phyloP scores from a whole-genome alignment of 805 yeast genomes.

The Yarrowia bubula region DNA sequence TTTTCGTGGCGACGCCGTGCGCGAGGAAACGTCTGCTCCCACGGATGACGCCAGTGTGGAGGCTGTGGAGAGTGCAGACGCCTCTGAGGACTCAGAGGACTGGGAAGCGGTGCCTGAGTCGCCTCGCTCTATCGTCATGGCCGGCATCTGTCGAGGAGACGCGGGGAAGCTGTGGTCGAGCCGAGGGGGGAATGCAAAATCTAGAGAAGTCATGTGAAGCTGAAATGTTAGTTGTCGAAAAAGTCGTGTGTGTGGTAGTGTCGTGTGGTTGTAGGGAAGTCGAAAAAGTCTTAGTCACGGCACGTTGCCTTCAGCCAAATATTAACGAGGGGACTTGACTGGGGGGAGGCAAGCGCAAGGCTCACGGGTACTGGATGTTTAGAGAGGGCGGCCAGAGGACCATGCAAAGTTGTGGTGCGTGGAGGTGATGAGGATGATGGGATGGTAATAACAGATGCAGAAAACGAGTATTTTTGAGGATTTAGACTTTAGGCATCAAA shows the following conservation, averaged over 20 bases:
- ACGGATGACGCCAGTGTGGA: neutral
- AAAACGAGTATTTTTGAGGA: conserved; percentile 11
- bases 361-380: neutral
- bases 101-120: conserved; percentile 22
- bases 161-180: conserved; percentile 15
- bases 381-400: conserved; percentile 24
- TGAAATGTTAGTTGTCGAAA: conserved; percentile 19
- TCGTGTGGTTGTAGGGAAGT: neutral
- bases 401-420: conserved; percentile 16
- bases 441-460: conserved; percentile 8
- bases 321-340: conserved; percentile 27
- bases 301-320: conserved; percentile 25
- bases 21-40: conserved; percentile 10
- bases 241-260: neutral
- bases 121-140: conserved; percentile 20
- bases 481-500: conserved; percentile 22
- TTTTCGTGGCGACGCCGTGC: conserved; percentile 21
- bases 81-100: conserved; percentile 18
- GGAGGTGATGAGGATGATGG: conserved; percentile 19
- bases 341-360: conserved; percentile 18
- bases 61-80: neutral
- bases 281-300: neutral
- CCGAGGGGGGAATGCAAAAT: conserved; percentile 25
- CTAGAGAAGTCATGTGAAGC: conserved; percentile 25
- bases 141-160: conserved; percentile 15